phyloP scores from a whole-genome alignment of 306 rosid species.

The Ziziphus jujuba region DNA sequence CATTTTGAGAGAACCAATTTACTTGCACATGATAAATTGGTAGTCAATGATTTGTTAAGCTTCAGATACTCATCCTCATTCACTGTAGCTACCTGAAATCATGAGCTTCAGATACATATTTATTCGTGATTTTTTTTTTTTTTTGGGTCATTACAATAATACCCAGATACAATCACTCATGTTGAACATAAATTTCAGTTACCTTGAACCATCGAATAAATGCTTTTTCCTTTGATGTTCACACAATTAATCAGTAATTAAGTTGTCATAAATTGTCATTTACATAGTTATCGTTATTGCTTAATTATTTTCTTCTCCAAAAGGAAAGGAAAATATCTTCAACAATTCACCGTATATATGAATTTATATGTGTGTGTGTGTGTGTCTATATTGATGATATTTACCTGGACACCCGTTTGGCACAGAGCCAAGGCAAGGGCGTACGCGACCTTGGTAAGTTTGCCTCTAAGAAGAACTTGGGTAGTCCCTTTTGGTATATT shows the following conservation, averaged over 20 bases:
- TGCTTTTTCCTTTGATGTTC: too few species aligned
- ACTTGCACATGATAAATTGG: constrained; percentile 11
- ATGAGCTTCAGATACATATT: background rate
- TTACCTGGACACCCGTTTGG: constrained; percentile 56
- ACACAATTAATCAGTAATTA: too few species aligned
- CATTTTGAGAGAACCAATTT: constrained; percentile 44
- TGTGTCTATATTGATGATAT: too few species aligned
- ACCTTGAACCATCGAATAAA: too few species aligned
- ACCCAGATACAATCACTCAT: too few species aligned
- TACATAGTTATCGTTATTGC: too few species aligned
- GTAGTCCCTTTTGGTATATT: constrained; percentile 57
- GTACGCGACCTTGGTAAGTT: constrained; percentile 66
- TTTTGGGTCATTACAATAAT: too few species aligned
- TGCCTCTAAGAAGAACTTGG: constrained; percentile 63
- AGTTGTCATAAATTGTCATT: too few species aligned
- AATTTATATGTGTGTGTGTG: background rate
- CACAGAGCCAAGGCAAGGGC: constrained; percentile 49
- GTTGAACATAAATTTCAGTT: too few species aligned
- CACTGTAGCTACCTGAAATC: constrained; percentile 42
- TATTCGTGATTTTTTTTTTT: too few species aligned
- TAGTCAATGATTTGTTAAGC: constrained; percentile 36
- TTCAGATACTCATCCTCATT: constrained; percentile 38
- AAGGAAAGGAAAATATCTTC: background rate
- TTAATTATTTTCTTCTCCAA: too few species aligned
- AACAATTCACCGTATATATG: background rate